phyloP scores from a whole-genome alignment of 192 early-diverging fungal species.

The Coemansia sp. region DNA sequence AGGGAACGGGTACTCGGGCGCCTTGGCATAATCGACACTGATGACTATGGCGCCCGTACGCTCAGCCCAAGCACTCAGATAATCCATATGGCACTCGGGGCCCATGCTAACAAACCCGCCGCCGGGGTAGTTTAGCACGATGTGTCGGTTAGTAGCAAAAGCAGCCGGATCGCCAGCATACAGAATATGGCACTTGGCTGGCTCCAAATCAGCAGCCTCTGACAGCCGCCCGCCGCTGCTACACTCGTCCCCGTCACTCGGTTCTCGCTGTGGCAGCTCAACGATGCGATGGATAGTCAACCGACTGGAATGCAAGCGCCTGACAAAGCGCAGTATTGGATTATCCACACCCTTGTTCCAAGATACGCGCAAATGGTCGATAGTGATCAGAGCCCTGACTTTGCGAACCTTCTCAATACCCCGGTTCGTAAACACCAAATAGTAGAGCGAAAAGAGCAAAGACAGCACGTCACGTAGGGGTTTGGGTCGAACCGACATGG shows the following conservation, averaged over 20 bases:
- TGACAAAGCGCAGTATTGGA: conserved; percentile 32
- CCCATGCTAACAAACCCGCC: conserved; percentile 95
- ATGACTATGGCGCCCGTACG: conserved; percentile 72
- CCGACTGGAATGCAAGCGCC: conserved; percentile 19
- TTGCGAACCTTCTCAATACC: conserved; percentile 86
- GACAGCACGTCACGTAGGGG: conserved; percentile 74
- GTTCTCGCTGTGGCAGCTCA: conserved; percentile 4
- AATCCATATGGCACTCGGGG: conserved; percentile 85
- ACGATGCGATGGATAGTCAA: conserved; percentile 23
- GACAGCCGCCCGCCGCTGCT: conserved; percentile 4
- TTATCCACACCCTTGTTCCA: conserved; percentile 80
- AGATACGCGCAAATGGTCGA: conserved; percentile 83
- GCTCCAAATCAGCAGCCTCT: conserved; percentile 22
- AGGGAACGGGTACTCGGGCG: conserved; percentile 95
- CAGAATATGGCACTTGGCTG: conserved; percentile 57
- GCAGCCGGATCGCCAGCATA: conserved; percentile 57
- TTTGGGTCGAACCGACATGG: conserved; percentile 76
- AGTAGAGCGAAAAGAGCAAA: conserved; percentile 77
- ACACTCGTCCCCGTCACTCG: neutral
- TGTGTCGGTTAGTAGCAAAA: conserved; percentile 34
- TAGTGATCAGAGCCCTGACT: conserved; percentile 72
- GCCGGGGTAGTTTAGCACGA: conserved; percentile 71
- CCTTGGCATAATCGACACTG: conserved; percentile 91
- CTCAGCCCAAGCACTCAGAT: conserved; percentile 78
- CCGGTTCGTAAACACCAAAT: conserved; percentile 80